Base-by-base conservation (phyloP, 192 early-diverging fungal species). In the Backusella luteola region DNA sequence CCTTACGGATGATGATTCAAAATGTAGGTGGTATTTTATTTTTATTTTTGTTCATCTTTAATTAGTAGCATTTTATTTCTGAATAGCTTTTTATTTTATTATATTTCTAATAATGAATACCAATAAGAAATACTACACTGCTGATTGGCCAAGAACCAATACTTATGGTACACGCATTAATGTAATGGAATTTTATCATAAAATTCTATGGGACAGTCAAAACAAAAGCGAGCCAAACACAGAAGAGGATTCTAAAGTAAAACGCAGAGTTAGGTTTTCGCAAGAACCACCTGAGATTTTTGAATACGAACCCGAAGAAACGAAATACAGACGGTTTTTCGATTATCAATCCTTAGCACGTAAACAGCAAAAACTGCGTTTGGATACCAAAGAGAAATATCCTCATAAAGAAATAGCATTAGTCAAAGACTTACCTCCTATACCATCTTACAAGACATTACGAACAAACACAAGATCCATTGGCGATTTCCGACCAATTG, bases 21-120 rank as follows among this genome's bases (percentile, higher is more conserved):
- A 59, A 63, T 29, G 56, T 63, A 63, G 11, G 56, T 29, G 21
- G 23, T 26, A 63, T 23, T 63, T 63, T 63, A 63, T 63, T 63
- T 63, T 63, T 63, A 63, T 63, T 63, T 29, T 63, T 63, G 23
- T 63, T 63, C 56, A 63, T 63, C 56, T 63, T 63, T 63, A 63
- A 63, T 63, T 63, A 63, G 23, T 63, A 29, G 21, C 23, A 63
- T 63, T 63, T 63, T 63, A 63, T 63, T 29, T 63, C 26, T 63
- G 12, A n/a, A 26, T 63, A 63, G 19, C 12, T 63, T 49, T 29
- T 63, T 63, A 29, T 63, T 63, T 6, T 29, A 11, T 29, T 29
- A 63, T 63, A 12, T 63, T 29, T 23, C 26, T 63, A 63, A 63
- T 29, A 14, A 63, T 63, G 56, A 63, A 29, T 12, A 12, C 21